These are phyloP conservation scores for Phoma sp. DNA, from an alignment of 2,329 filamentous ascomycete species.

Conservation along the genomic window DNA sequence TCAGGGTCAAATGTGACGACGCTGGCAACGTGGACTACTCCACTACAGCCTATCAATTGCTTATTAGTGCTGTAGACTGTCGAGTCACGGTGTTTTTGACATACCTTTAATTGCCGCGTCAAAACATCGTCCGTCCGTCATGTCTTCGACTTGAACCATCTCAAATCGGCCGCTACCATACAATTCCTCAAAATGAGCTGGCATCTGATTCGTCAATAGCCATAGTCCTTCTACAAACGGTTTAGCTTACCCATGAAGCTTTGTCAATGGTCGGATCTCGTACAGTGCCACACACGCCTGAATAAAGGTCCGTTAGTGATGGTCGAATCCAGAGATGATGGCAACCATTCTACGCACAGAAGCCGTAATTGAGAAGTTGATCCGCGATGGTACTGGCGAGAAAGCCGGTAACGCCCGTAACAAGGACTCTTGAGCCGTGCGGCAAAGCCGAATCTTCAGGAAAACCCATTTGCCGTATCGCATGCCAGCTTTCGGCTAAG, in stretches of 20 bases:
- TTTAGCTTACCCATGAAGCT: not conserved
- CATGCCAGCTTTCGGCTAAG: not conserved
- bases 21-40: no score
- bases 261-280: not conserved
- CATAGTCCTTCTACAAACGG: not conserved
- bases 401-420: not conserved
- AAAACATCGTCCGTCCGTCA: not conserved
- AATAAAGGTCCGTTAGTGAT: not conserved
- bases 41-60: no score
- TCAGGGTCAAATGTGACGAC: no score
- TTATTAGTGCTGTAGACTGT: no score
- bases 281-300: not conserved
- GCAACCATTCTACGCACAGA: not conserved
- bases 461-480: not conserved
- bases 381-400: not conserved
- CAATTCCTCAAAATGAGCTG: not conserved
- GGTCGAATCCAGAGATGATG: not conserved
- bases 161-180: not conserved
- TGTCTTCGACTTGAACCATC: not conserved
- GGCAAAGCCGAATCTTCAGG: not conserved
- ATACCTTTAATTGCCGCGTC: not conserved
- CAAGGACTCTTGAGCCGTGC: not conserved
- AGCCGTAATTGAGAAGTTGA: not conserved
- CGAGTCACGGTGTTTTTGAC: not conserved
- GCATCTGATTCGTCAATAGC: not conserved